phyloP scores from a whole-genome alignment of 768 basidiomycete genomes.

The Naganishia randhawae region DNA sequence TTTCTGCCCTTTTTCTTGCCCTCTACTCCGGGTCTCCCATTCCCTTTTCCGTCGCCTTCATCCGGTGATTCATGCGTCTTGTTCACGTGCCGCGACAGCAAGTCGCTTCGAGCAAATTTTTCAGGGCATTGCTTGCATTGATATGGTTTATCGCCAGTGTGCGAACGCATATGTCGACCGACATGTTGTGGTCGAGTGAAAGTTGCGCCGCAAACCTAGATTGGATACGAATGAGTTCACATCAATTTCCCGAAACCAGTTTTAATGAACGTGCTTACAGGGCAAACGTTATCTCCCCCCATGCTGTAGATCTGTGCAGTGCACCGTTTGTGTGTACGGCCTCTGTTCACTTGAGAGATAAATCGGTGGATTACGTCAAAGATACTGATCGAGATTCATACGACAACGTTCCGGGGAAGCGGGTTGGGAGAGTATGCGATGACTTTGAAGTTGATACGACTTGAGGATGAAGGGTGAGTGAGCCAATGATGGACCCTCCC shows the following conservation, averaged over 20 bases:
- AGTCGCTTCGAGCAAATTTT: slow-evolving; percentile 40
- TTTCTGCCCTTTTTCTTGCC: neutral
- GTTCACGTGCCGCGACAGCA: slow-evolving; percentile 49
- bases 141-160: slow-evolving; percentile 48
- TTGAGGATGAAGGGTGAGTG: too few species aligned
- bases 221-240: neutral
- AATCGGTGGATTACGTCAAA: too few species aligned
- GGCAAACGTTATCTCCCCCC: slow-evolving; percentile 10
- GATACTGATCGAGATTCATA: too few species aligned
- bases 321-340: too few species aligned
- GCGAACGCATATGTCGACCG: slow-evolving; percentile 46
- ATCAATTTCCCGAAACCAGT: neutral
- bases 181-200: slow-evolving; percentile 51
- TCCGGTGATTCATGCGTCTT: slow-evolving; percentile 45
- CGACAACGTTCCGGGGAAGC: too few species aligned
- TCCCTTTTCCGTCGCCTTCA: slow-evolving; percentile 27
- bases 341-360: too few species aligned
- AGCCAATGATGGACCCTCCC: too few species aligned
- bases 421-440: too few species aligned
- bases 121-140: slow-evolving; percentile 46
- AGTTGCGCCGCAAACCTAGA: slow-evolving; percentile 43
- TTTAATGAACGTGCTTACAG: neutral
- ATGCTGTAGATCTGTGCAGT: neutral
- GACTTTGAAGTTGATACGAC: too few species aligned
- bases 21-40: neutral